Conservation (phyloP, 306 rosid genomes). For the Ochetophila trinervis region DNA sequence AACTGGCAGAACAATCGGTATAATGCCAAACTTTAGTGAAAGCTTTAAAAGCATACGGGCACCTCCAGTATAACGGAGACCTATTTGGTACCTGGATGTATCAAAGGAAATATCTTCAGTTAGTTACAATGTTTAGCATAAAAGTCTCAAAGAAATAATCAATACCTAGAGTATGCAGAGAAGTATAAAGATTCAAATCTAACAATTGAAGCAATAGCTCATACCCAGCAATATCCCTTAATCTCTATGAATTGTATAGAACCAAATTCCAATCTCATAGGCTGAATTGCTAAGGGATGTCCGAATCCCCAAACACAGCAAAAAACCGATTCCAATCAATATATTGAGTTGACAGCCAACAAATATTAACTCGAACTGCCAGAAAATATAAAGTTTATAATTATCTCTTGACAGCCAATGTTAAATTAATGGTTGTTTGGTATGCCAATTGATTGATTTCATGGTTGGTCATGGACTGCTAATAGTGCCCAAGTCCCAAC, state of each 20-base stretch:
- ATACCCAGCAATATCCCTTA: background rate
- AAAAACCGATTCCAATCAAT: too few species aligned
- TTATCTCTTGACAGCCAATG: too few species aligned
- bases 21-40: constrained; percentile 79
- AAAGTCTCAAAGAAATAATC: background rate
- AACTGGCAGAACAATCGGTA: constrained; percentile 86
- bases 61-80: constrained; percentile 94
- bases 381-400: too few species aligned
- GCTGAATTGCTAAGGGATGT: too few species aligned
- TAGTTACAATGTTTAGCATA: background rate
- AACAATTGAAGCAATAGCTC: background rate
- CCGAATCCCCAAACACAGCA: too few species aligned
- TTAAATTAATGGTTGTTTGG: too few species aligned
- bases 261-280: background rate
- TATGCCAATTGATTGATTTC: too few species aligned
- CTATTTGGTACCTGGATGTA: constrained; percentile 88
- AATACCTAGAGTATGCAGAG: background rate
- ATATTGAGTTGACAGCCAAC: too few species aligned
- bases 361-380: too few species aligned
- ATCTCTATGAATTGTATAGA: too few species aligned
- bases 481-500: too few species aligned
- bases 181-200: background rate
- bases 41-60: constrained; percentile 95
- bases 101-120: constrained; percentile 20
- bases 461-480: too few species aligned